Evolutionary conservation across 2,329 filamentous ascomycete species (phyloP), one percentile per base, ranked within the genome.

Genomic region (Colletotrichum kahawae): DNA sequence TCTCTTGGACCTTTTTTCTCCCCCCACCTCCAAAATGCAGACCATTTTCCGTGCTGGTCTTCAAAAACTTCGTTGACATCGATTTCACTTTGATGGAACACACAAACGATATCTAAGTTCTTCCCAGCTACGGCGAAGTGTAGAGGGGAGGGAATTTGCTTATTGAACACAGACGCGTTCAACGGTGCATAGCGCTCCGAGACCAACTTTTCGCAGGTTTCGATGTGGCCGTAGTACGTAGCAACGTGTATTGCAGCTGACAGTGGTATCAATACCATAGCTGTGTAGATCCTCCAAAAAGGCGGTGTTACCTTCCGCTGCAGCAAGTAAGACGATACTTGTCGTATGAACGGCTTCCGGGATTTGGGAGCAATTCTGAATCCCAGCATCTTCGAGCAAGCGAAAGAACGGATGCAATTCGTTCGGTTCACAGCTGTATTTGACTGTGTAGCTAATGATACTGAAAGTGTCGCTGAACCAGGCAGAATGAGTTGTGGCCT

Each of bases 1-100:
- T 2, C 7, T 29, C 4, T 5, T 4, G 4, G 5, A 29, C 29
- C 6, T 5, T 2, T 5, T 5, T 8, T 2, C 29, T 7, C 2
- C 7, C 6, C 6, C 34, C 34, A 7, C 13, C 2, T 36, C 1
- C 14, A 16, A 36, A 36, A 16, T 16, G 1, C 34, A 38, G 36
- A 38, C 34, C 34, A 36, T 1, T 16, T 7, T 16, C 1, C 13
- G 6, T 36, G 34, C 34, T 8, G 1, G 4, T 43, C 38, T 43
- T 43, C 38, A 43, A 43, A 18, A 10, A 2, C 8, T 5, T 43
- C 38, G 16, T 43, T 43, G 16, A 43, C 4, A 1, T 43, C 38
- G 8, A 43, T 3, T 2, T 9, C n/a, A 2, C 18, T 43, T 5
- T n/a, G 8, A 8, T n/a, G 38, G 2, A 43, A 43, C 5, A 10